Evolutionary conservation across 306 rosid genomes (phyloP).

Genomic region (barrel medic (Medicago truncatula)): MtrunA17r5.0-ANR NC_053046.1:36048501-36049000

Average conservation of each 20-base stretch:
- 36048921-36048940: background rate
- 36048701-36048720: slow-evolving; percentile 1
- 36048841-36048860: background rate
- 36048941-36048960: too few species aligned
- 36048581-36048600: slow-evolving; percentile 57
- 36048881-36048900: background rate
- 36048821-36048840: too few species aligned
- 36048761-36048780: too few species aligned
- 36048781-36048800: too few species aligned
- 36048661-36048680: slow-evolving; percentile 79
- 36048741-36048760: background rate
- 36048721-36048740: background rate
- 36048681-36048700: slow-evolving; percentile 64
- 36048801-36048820: too few species aligned
- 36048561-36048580: slow-evolving; percentile 50
- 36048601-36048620: slow-evolving; percentile 71
- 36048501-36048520: slow-evolving; percentile 18
- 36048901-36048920: too few species aligned
- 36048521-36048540: too few species aligned
- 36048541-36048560: slow-evolving; percentile 35
- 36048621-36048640: slow-evolving; percentile 66
- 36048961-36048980: too few species aligned
- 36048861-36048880: background rate
- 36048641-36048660: slow-evolving; percentile 61
- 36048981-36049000: too few species aligned